Base-by-base conservation (phyloP, 768 basidiomycete species). In the Neoboletus subvelutipes region DNA sequence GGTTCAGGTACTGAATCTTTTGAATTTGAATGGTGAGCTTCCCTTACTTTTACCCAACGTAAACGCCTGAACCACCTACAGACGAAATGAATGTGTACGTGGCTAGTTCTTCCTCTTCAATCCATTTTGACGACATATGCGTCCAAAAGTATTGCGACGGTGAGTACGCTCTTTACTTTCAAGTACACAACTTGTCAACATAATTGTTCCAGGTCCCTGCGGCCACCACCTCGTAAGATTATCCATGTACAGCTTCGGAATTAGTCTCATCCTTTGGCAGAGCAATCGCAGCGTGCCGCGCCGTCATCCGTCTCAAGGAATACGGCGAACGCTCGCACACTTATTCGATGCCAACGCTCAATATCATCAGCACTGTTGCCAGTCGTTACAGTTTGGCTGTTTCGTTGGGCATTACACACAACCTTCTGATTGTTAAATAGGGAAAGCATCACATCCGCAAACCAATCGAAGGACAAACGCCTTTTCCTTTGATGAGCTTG, bases 251-350 rank as follows among this genome's bases (percentile, higher is more conserved):
- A 17, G 0, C 13, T n/a, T 20, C 40, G 3, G 17, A 50, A 20
- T 6, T n/a, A 36, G 12, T 8, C 58, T 67, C 24, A 67, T 34
- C 36, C 43, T n/a, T 40, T 51, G 37, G 20, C 46, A 67, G 66
- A 42, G 66, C 67, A 11, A 12, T 67, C 53, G 84, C 86, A 22
- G 83, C 87, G 29, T 85, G 85, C 67, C 81, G 87, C 43, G 66
- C 84, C 29, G 87, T 88, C 45, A 85, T 87, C 67, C 78, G 85
- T 57, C 75, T 89, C 24, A 78, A 82, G 37, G 83, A 85, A 51
- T 85, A 82, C 61, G 79, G 73, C 60, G 42, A 72, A 64, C 54
- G 52, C 20, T 41, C 65, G n/a, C 36, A 48, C n/a, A 39, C 4
- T 13, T 64, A 56, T 45, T 59, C 56, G 12, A 46, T 56, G n/a